Conservation (phyloP, 23 red algal genomes). For the Gracilaria gracilis region DNA sequence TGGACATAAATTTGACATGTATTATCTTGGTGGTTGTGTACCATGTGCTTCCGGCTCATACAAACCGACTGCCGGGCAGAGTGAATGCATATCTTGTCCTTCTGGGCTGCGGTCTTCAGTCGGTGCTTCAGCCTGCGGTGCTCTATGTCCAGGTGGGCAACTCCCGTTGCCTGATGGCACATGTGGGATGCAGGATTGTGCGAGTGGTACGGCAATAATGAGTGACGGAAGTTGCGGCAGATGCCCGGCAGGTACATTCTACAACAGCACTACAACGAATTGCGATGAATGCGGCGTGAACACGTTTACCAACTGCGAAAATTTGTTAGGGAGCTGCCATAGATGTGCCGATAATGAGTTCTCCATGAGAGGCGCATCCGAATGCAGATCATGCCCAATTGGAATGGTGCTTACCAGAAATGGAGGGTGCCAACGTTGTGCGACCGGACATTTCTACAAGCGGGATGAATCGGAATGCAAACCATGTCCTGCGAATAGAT, state of each 20-base stretch:
- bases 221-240: slow-evolving; percentile 20
- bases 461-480: background rate
- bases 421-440: background rate
- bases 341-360: slow-evolving; percentile 15
- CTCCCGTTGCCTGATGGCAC: background rate
- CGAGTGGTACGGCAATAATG: background rate
- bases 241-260: background rate
- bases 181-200: background rate
- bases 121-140: slow-evolving; percentile 4
- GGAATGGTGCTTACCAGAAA: background rate
- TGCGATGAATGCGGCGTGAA: slow-evolving; percentile 17
- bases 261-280: background rate
- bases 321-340: slow-evolving; percentile 7
- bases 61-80: background rate
- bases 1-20: background rate
- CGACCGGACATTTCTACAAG: background rate
- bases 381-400: background rate
- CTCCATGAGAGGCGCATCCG: background rate
- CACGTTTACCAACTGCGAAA: slow-evolving; percentile 9
- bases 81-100: background rate
- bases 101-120: background rate
- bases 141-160: background rate
- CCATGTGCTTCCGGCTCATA: background rate
- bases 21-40: background rate
- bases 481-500: background rate